Percentiles rank a stretch among this genome's conserved stretches.
Conservation (phyloP, 345 rosid genomes). For the Acer saccharum region DNA sequence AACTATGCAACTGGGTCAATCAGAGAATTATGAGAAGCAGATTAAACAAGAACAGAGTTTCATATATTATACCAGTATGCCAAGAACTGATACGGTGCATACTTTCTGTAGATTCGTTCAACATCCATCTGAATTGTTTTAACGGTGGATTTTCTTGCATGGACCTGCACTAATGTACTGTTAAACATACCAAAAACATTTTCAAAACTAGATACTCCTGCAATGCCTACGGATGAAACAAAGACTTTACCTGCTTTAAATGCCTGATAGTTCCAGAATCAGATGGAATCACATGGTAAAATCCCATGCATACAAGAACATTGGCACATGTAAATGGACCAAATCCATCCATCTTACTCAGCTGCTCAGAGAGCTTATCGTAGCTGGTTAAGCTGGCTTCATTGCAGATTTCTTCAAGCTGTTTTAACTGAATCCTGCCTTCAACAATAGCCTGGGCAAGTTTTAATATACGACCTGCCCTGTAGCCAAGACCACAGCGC, state of each 20-base stretch:
- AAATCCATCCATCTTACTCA: slow-evolving; percentile 42
- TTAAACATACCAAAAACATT: background rate
- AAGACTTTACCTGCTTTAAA: slow-evolving; percentile 38
- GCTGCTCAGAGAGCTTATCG: slow-evolving; percentile 29
- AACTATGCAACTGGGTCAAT: background rate
- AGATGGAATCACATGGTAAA: slow-evolving; percentile 51
- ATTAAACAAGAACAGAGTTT: background rate
- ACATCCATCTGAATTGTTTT: slow-evolving; percentile 33
- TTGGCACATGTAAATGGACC: slow-evolving; percentile 58
- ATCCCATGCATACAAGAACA: slow-evolving; percentile 60
- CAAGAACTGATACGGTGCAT: slow-evolving; percentile 50
- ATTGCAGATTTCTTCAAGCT: slow-evolving; percentile 37
- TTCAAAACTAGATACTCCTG: background rate
- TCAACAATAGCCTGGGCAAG: slow-evolving; percentile 46
- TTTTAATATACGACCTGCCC: slow-evolving; percentile 51
- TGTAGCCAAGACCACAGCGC: slow-evolving; percentile 49
- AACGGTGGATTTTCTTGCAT: slow-evolving; percentile 31
- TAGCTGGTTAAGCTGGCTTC: slow-evolving; percentile 29
- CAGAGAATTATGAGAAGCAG: background rate
- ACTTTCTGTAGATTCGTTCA: slow-evolving; percentile 36
- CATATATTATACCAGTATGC: slow-evolving; percentile 42
- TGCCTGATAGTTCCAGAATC: slow-evolving; percentile 61
- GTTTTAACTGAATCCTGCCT: slow-evolving; percentile 38
- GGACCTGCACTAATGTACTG: slow-evolving; percentile 32
- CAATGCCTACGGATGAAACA: background rate